phyloP scores from a whole-genome alignment of 2,329 filamentous ascomycete genomes.

The Aspergillus sp. region DNA sequence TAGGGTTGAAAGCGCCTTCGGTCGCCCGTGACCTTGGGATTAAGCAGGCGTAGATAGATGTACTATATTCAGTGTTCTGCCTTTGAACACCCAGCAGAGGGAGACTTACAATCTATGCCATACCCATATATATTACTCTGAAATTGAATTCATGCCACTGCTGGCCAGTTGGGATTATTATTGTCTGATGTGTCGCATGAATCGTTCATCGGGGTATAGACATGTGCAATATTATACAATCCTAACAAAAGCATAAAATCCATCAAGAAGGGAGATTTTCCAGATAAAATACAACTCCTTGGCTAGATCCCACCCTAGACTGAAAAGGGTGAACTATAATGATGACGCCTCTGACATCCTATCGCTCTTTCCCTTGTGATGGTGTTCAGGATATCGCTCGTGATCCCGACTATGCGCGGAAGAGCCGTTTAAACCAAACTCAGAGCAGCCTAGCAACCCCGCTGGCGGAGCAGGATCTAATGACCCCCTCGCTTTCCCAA shows the following conservation, averaged over 20 bases:
- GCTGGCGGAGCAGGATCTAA: conserved; percentile 20
- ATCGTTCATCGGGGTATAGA: background rate
- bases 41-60: background rate
- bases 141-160: background rate
- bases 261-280: conserved; percentile 16
- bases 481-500: conserved; percentile 69
- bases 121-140: background rate
- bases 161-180: background rate
- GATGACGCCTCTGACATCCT: background rate
- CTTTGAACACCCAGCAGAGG: background rate
- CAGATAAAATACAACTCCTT: background rate
- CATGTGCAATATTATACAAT: conserved; percentile 10
- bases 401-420: conserved; percentile 1
- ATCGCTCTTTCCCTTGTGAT: background rate
- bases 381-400: background rate
- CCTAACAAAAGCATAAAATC: background rate
- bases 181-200: background rate
- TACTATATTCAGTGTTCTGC: background rate
- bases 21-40: background rate
- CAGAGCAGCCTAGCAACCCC: conserved; percentile 22
- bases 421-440: background rate
- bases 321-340: background rate
- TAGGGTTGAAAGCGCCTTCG: conserved; percentile 63
- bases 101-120: background rate
- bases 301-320: background rate